These are phyloP conservation scores for Medicago lupulina DNA, from an alignment of 306 rosid genomes.

Conservation along the genomic window DNA sequence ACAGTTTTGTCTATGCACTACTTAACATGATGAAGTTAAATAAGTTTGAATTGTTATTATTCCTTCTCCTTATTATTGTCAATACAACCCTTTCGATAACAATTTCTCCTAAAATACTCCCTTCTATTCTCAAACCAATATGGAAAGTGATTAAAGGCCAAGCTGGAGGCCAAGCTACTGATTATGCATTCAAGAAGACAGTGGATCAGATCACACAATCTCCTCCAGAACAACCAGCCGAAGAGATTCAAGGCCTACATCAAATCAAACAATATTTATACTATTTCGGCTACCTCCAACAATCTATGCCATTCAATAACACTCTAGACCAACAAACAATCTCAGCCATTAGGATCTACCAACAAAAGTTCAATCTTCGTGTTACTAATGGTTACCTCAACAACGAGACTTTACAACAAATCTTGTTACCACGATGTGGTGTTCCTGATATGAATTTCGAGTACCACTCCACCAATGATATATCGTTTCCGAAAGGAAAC, in stretches of 20 bases:
- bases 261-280: not conserved
- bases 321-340: not conserved
- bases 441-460: not conserved
- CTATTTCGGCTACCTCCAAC: not conserved
- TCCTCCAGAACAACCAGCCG: not conserved
- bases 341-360: not conserved
- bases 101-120: too few relatives aligned
- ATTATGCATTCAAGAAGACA: too few relatives aligned
- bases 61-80: too few relatives aligned
- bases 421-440: not conserved
- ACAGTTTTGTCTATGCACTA: too few relatives aligned
- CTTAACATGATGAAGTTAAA: too few relatives aligned
- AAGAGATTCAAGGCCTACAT: not conserved
- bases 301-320: not conserved
- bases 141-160: too few relatives aligned
- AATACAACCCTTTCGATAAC: too few relatives aligned
- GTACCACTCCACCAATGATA: not conserved
- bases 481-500: not conserved
- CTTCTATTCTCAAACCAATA: too few relatives aligned
- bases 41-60: too few relatives aligned
- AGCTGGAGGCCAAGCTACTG: too few relatives aligned
- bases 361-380: not conserved
- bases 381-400: not conserved
- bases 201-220: too few relatives aligned
- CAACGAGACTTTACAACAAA: not conserved